Conservation (phyloP, 768 basidiomycete genomes). For the Lactarius hengduanensis region DNA sequence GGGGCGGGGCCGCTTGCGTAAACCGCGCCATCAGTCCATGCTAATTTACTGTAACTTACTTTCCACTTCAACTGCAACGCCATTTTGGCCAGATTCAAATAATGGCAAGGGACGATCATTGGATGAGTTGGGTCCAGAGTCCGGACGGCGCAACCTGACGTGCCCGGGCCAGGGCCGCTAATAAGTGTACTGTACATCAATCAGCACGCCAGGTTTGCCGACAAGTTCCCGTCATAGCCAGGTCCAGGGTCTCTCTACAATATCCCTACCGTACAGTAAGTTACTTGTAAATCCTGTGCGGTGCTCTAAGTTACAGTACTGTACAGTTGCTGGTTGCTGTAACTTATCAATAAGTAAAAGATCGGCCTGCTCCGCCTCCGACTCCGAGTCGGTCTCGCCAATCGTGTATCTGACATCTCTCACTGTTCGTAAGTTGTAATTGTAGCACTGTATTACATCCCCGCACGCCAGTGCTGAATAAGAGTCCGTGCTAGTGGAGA, state of each 20-base stretch:
- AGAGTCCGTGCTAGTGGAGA: neutral
- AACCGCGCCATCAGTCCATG: neutral
- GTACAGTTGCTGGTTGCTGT: neutral
- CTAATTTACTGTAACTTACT: no score
- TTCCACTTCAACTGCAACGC: neutral
- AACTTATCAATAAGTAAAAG: neutral
- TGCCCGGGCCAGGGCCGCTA: neutral
- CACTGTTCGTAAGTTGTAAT: neutral
- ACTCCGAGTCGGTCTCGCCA: neutral
- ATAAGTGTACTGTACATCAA: neutral
- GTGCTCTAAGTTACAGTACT: no score
- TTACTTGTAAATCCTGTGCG: no score
- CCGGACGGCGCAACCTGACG: neutral
- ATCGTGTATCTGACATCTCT: neutral
- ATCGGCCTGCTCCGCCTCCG: neutral
- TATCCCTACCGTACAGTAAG: no score
- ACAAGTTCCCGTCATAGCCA: neutral
- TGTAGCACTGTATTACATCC: no score
- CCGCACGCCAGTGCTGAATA: neutral
- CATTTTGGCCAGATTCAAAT: neutral
- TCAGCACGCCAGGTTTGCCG: neutral
- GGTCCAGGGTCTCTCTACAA: neutral
- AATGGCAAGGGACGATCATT: neutral
- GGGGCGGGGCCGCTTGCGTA: neutral
- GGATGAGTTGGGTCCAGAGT: no score